Percentiles rank a stretch among this genome's conserved stretches.
Conservation (phyloP, 768 basidiomycete species). For the Termitomyces sp. region DNA sequence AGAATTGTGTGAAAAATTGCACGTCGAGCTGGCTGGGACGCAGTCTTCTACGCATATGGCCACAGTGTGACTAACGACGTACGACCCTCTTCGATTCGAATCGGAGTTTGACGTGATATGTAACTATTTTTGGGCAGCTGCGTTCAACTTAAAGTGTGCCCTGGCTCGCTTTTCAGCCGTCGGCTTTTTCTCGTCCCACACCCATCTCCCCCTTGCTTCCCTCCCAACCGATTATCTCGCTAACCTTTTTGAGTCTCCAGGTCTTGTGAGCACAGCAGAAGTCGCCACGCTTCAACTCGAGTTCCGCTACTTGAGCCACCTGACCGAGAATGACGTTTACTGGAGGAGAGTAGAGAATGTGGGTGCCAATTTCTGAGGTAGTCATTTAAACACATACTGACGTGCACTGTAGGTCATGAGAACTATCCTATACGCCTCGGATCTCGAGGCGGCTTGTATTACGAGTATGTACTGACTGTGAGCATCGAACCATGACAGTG, state of each 20-base stretch:
- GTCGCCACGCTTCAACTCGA: conserved; percentile 89
- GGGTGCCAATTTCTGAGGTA: conserved; percentile 1
- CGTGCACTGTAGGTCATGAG: conserved; percentile 50
- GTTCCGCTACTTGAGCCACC: conserved; percentile 77
- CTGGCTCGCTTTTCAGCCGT: not conserved
- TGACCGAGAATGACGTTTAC: conserved; percentile 76
- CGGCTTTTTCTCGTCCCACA: not conserved
- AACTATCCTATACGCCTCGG: conserved; percentile 82
- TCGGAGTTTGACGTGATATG: not conserved
- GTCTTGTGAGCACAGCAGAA: conserved; percentile 77
- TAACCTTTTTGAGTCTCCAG: too few species aligned
- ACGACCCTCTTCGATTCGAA: not conserved
- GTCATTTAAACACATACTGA: not conserved
- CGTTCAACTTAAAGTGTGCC: too few species aligned
- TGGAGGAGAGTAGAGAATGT: conserved; percentile 82
- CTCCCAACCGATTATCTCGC: too few species aligned
- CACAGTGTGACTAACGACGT: too few species aligned
- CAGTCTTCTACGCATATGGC: too few species aligned
- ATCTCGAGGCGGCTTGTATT: conserved; percentile 90
- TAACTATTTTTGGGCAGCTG: not conserved
- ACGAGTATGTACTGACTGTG: conserved; percentile 87
- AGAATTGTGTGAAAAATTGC: not conserved
- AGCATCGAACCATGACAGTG: conserved; percentile 13
- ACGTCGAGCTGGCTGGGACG: not conserved
- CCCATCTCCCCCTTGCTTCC: not conserved